phyloP scores from a whole-genome alignment of 202 grass and related monocot genomes.

The Alloteropsis angusta region DNA sequence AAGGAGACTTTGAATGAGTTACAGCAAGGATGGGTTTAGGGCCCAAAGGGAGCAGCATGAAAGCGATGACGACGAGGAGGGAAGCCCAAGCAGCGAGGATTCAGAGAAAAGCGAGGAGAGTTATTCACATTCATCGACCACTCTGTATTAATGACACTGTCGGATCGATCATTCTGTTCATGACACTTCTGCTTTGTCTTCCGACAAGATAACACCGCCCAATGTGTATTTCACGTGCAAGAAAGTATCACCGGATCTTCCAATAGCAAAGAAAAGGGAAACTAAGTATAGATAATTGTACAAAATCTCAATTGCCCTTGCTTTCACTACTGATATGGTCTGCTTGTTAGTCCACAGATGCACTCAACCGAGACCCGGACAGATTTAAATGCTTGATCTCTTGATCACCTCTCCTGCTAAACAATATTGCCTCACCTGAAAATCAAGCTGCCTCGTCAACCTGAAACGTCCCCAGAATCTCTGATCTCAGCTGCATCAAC shows the following conservation, averaged over 20 bases:
- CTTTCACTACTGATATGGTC: neutral
- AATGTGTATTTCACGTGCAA: neutral
- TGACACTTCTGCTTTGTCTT: too few species aligned
- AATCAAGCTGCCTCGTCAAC: constrained; percentile 16
- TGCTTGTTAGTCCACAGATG: too few species aligned
- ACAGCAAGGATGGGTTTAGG: too few species aligned
- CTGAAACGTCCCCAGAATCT: constrained; percentile 37
- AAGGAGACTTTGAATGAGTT: too few species aligned
- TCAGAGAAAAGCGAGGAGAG: too few species aligned
- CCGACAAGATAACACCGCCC: neutral
- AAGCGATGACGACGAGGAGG: too few species aligned
- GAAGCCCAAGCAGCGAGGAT: too few species aligned
- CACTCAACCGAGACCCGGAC: neutral
- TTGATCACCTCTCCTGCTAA: neutral
- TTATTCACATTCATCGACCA: too few species aligned
- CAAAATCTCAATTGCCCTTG: neutral
- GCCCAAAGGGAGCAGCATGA: too few species aligned
- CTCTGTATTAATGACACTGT: too few species aligned
- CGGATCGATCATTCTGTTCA: too few species aligned
- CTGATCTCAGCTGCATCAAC: constrained; percentile 75
- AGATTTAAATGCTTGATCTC: neutral
- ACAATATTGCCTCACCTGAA: neutral
- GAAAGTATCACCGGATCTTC: neutral
- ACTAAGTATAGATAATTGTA: neutral
- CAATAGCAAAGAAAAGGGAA: neutral